These are phyloP conservation scores for Curvularia sp. DNA, from an alignment of 2,329 filamentous ascomycete species.

Conservation along the genomic window DNA sequence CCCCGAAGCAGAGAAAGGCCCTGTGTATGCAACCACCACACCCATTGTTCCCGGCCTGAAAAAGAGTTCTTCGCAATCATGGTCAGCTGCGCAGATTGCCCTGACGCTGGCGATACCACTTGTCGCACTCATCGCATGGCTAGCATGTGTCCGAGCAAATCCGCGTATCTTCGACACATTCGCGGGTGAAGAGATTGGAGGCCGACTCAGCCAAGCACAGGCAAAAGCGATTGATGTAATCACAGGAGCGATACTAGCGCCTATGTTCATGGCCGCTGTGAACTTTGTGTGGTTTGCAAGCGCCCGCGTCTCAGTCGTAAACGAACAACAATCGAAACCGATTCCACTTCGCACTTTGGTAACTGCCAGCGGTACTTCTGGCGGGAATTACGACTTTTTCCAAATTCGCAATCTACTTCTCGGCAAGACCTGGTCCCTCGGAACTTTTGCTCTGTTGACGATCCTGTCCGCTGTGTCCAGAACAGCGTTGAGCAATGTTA, in stretches of 20 bases:
- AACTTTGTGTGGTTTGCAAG: constrained; percentile 25
- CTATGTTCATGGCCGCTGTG: constrained; percentile 16
- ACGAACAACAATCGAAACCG: constrained; percentile 14
- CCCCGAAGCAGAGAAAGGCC: background rate
- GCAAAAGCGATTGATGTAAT: constrained; percentile 27
- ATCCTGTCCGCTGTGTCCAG: constrained; percentile 14
- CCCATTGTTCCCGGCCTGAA: background rate
- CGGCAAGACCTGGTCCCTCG: constrained; percentile 11
- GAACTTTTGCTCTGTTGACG: constrained; percentile 4
- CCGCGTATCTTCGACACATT: constrained; percentile 13
- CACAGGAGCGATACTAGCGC: constrained; percentile 22
- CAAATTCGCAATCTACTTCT: constrained; percentile 11
- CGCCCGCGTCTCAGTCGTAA: constrained; percentile 22
- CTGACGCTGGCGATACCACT: constrained; percentile 5
- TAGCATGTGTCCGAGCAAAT: constrained; percentile 6
- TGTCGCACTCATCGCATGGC: constrained; percentile 7
- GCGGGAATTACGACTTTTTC: constrained; percentile 16
- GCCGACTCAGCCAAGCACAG: constrained; percentile 19
- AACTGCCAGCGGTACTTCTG: constrained; percentile 13
- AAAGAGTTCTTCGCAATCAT: constrained; percentile 4
- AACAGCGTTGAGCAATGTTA: constrained; percentile 18
- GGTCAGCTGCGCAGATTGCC: constrained; percentile 1
- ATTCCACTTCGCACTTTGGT: constrained; percentile 14
- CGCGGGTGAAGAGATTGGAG: constrained; percentile 21
- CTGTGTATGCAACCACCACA: background rate